Conservation (phyloP, 306 rosid species). For the Sphenostylis stenocarpa region DNA sequence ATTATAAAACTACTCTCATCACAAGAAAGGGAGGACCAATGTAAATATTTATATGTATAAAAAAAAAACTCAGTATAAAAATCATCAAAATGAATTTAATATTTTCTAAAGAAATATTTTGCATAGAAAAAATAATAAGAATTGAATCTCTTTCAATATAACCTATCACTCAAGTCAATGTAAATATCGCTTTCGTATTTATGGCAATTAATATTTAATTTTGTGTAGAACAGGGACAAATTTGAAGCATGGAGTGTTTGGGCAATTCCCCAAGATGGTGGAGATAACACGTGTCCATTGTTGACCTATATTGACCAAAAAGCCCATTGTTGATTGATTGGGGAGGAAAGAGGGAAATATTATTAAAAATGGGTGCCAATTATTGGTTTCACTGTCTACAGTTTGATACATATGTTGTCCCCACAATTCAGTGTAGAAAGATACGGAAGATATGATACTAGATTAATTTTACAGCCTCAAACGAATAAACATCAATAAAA, state of each 20-base stretch:
- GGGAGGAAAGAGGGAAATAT: neutral
- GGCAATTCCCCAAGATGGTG: neutral
- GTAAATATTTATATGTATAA: too few species aligned
- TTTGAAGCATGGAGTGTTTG: neutral
- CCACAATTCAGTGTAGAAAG: neutral
- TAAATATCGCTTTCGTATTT: neutral
- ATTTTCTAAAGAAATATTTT: too few species aligned
- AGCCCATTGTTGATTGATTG: neutral
- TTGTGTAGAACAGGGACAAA: neutral
- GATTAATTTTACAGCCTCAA: neutral
- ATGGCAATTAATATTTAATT: neutral
- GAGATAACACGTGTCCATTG: neutral
- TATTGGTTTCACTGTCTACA: conserved; percentile 10
- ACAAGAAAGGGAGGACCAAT: too few species aligned
- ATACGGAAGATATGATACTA: neutral
- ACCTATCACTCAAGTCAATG: neutral
- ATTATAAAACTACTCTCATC: too few species aligned
- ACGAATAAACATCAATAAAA: neutral
- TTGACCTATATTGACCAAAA: neutral
- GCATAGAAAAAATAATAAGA: too few species aligned
- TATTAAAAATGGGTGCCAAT: neutral
- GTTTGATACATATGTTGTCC: neutral
- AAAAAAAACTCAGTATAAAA: too few species aligned
- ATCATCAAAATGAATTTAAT: too few species aligned
- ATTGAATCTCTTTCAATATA: too few species aligned